phyloP scores from a whole-genome alignment of 2,329 filamentous ascomycete species.

The Blastomyces gilchristii region DNA sequence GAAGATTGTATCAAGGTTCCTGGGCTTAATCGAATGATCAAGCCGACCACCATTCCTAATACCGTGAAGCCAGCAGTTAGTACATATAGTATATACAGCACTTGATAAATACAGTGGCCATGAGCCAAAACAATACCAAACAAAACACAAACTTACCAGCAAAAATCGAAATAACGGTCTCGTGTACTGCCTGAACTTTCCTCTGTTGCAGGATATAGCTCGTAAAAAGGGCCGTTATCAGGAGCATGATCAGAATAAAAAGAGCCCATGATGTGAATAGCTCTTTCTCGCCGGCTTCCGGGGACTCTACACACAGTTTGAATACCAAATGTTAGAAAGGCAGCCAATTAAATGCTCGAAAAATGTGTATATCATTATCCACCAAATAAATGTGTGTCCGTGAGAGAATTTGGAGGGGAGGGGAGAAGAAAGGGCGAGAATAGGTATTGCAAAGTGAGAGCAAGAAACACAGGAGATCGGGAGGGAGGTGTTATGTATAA shows the following conservation, averaged over 20 bases:
- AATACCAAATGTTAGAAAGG: slow-evolving; percentile 15
- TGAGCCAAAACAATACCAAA: neutral
- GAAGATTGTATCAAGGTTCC: slow-evolving; percentile 77
- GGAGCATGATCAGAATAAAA: slow-evolving; percentile 88
- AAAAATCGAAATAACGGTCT: slow-evolving; percentile 97
- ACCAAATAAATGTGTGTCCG: neutral
- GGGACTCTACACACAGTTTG: slow-evolving; percentile 41
- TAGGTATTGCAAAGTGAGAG: neutral
- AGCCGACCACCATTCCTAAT: slow-evolving; percentile 84
- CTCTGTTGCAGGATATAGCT: slow-evolving; percentile 95
- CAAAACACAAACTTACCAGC: slow-evolving; percentile 49
- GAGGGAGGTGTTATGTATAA: neutral
- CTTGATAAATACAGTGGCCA: neutral
- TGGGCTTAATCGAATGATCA: slow-evolving; percentile 72
- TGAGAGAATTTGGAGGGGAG: neutral
- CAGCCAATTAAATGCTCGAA: neutral
- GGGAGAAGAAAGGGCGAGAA: too few species aligned
- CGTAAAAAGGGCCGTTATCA: slow-evolving; percentile 90
- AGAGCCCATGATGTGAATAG: slow-evolving; percentile 93
- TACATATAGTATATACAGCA: neutral
- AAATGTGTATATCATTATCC: neutral
- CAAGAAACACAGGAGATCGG: neutral
- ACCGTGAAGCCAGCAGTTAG: neutral
- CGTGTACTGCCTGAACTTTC: slow-evolving; percentile 94
- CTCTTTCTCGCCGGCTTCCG: slow-evolving; percentile 82